Evolutionary conservation across 495 filamentous ascomycete species (phyloP).

Genomic region (Lasiosphaeria hispida): DNA sequence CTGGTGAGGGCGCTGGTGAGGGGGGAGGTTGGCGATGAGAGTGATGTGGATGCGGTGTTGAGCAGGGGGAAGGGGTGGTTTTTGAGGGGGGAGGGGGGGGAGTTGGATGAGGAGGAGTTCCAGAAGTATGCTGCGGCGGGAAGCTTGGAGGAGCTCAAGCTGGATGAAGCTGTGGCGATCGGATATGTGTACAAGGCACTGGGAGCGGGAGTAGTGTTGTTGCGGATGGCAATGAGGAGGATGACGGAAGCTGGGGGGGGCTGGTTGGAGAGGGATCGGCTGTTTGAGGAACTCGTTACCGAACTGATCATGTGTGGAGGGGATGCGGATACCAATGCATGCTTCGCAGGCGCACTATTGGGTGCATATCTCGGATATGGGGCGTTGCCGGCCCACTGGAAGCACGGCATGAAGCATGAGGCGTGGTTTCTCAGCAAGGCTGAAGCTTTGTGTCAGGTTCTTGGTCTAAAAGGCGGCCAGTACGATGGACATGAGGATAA

Average conservation of each 20-base stretch:
- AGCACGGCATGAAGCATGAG: slow-evolving; percentile 37
- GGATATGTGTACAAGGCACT: slow-evolving; percentile 53
- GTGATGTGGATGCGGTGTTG: slow-evolving; percentile 34
- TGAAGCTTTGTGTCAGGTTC: slow-evolving; percentile 23
- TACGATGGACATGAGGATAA: slow-evolving; percentile 30
- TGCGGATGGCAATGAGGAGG: slow-evolving; percentile 36
- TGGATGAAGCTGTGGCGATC: slow-evolving; percentile 40
- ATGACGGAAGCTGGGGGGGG: slow-evolving; percentile 3
- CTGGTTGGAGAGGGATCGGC: slow-evolving; percentile 5
- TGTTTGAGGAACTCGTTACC: slow-evolving; percentile 44
- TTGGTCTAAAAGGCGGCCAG: slow-evolving; percentile 28
- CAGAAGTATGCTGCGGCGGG: slow-evolving; percentile 31
- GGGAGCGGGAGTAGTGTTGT: slow-evolving; percentile 37
- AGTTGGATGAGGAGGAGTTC: slow-evolving; percentile 38
- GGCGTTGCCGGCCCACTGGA: slow-evolving; percentile 42
- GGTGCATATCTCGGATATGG: slow-evolving; percentile 43
- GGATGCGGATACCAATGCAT: slow-evolving; percentile 52
- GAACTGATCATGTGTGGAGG: slow-evolving; percentile 47
- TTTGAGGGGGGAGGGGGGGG: slow-evolving; percentile 20
- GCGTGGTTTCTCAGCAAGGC: slow-evolving; percentile 42
- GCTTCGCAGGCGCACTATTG: slow-evolving; percentile 44
- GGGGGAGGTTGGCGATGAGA: slow-evolving; percentile 38
- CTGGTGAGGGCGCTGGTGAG: slow-evolving; percentile 41
- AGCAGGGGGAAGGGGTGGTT: slow-evolving; percentile 23
- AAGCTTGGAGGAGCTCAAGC: slow-evolving; percentile 31